Evolutionary conservation across 1,284 basidiomycete genomes (phyloP).

Genomic region (Pholiota adiposa): DNA sequence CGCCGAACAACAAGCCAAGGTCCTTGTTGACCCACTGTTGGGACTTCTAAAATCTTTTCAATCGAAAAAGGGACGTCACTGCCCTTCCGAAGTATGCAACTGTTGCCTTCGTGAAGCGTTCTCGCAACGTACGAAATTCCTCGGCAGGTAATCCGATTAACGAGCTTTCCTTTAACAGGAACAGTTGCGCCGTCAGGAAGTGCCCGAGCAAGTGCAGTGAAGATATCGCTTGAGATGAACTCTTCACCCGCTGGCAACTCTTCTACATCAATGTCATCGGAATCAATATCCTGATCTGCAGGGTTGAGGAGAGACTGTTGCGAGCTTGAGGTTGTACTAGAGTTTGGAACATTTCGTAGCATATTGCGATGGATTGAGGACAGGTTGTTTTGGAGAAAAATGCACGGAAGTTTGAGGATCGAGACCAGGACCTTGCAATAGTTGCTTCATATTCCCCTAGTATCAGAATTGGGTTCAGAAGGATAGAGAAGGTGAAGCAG

Average conservation of each 20-base stretch:
- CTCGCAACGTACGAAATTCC: not conserved
- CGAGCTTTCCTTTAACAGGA: not conserved
- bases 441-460: constrained; percentile 11
- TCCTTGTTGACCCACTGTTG: no score
- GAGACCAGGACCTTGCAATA: not conserved
- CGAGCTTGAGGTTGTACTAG: not conserved
- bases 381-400: constrained; percentile 4
- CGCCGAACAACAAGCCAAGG: not conserved
- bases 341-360: not conserved
- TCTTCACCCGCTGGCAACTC: not conserved
- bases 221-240: not conserved
- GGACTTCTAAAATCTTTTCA: not conserved
- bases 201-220: not conserved
- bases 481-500: not conserved
- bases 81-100: not conserved
- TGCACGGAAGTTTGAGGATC: constrained; percentile 7
- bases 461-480: not conserved
- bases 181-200: not conserved
- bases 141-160: not conserved
- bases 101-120: constrained; percentile 6
- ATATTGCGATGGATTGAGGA: not conserved
- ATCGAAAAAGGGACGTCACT: not conserved
- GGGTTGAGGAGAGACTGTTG: not conserved
- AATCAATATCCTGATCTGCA: not conserved
- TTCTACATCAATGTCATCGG: not conserved